Base-by-base conservation (phyloP, 78 protist genomes). In the Blattamonas nauphoetae region DNA sequence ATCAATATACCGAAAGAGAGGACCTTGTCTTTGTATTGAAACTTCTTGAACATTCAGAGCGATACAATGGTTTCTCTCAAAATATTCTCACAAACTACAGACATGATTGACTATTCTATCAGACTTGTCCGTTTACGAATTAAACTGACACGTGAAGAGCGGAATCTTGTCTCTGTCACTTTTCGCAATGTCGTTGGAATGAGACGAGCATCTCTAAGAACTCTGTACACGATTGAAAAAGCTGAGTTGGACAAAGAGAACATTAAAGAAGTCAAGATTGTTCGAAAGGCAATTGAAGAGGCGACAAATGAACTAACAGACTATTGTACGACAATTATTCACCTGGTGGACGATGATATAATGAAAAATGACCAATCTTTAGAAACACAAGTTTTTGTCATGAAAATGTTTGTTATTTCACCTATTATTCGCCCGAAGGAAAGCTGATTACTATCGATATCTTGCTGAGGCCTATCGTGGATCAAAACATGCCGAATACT, bases 381-480 rank as follows among this genome's bases (percentile, higher is more conserved):
- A n/a, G 77, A 63, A 63, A 32, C 44, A 32, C 77, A 63, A 63
- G 77, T 63, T 32, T 63, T 63, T 32, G 32, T 63, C 32, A n/a
- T n/a, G 44, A 63, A 63, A 63, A 32, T 63, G 77, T 63, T n/a
- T n/a, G 77, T 63, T 63, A 63, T 63, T 63, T 63, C 32, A n/a
- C 32, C 32, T 63, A 63, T n/a, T n/a, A n/a, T 63, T 63, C 32
- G 32, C 32, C 32, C 32, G 32, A n/a, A 63, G 32, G 32, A 63
- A 63, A 63, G 32, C 32, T n/a, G 84, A 80, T 80, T 80, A 80
- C 11, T 80, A 44, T 21, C 41, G 84, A 32, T 80, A 80, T 80
- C 21, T 44, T 11, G 11, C 84, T 80, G 84, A 80, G 11, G 45
- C 45, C 11, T 6, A 6, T 42, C 33, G 11, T 21, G 21, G 11